These are phyloP conservation scores for Gremmenia infestans DNA, from an alignment of 2,329 filamentous ascomycete species.

Conservation along the genomic window DNA sequence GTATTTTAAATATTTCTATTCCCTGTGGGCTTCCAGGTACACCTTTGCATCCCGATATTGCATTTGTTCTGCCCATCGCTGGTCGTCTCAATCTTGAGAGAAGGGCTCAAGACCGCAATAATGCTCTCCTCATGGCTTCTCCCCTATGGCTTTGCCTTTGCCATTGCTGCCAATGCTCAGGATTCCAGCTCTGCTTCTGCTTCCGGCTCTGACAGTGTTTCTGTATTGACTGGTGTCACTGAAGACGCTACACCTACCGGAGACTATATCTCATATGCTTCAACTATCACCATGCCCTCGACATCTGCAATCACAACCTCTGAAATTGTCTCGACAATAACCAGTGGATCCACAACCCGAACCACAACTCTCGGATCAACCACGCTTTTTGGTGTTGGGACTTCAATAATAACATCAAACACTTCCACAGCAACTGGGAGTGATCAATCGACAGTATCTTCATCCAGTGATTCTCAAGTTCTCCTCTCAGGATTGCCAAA, in stretches of 20 bases:
- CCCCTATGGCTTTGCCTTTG: conserved; percentile 30
- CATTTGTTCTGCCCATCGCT: background rate
- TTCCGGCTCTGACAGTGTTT: conserved; percentile 9
- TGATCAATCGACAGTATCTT: conserved; percentile 10
- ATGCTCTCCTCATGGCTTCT: conserved; percentile 24
- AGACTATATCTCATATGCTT: conserved; percentile 33
- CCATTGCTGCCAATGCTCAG: conserved; percentile 23
- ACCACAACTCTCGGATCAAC: conserved; percentile 26
- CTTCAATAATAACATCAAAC: conserved; percentile 16
- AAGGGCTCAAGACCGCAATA: conserved; percentile 2
- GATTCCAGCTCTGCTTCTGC: conserved; percentile 8
- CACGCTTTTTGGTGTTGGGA: conserved; percentile 24
- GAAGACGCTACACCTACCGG: conserved; percentile 34
- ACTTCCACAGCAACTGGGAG: conserved; percentile 26
- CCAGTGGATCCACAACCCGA: conserved; percentile 18
- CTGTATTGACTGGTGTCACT: conserved; percentile 14
- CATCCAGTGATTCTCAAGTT: conserved; percentile 33
- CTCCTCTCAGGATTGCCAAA: conserved; percentile 32
- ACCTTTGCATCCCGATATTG: background rate
- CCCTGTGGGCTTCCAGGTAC: background rate
- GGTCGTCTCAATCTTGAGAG: background rate
- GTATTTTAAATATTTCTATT: background rate
- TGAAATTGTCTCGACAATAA: conserved; percentile 23
- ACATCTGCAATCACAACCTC: conserved; percentile 26
- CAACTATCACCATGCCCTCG: conserved; percentile 29